Evolutionary conservation across 2,329 filamentous ascomycete species (phyloP).

Genomic region (Microthyrium microscopicum): DNA sequence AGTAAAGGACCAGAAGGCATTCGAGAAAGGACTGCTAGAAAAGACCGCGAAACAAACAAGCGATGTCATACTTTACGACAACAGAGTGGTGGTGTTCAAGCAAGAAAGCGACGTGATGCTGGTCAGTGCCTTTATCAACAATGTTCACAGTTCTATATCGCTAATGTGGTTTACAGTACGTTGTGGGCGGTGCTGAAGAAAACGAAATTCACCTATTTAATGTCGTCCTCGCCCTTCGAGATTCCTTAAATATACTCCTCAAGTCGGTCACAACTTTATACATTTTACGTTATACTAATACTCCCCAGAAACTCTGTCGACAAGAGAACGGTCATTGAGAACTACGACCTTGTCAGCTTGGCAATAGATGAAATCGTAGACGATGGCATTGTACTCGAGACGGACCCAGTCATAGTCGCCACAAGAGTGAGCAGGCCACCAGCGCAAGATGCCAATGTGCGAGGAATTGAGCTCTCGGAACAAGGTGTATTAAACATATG

Average conservation of each 20-base stretch:
- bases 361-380: slow-evolving; percentile 66
- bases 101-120: slow-evolving; percentile 93
- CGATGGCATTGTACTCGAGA: slow-evolving; percentile 75
- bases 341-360: slow-evolving; percentile 85
- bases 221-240: slow-evolving; percentile 76
- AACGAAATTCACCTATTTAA: slow-evolving; percentile 93
- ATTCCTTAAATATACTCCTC: slow-evolving; percentile 77
- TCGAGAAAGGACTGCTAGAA: slow-evolving; percentile 86
- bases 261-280: slow-evolving; percentile 53
- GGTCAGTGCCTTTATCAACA: not conserved
- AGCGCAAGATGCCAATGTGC: slow-evolving; percentile 71
- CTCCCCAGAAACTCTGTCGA: slow-evolving; percentile 69
- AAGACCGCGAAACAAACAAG: slow-evolving; percentile 82
- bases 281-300: slow-evolving; percentile 1
- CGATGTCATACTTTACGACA: slow-evolving; percentile 96
- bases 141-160: not conserved
- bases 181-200: slow-evolving; percentile 80
- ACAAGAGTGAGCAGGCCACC: slow-evolving; percentile 86
- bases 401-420: slow-evolving; percentile 84
- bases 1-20: slow-evolving; percentile 84
- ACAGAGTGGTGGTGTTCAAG: slow-evolving; percentile 93
- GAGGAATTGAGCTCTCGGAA: slow-evolving; percentile 88
- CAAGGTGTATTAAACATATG: slow-evolving; percentile 89
- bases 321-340: slow-evolving; percentile 94
- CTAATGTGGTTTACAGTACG: slow-evolving; percentile 34